phyloP scores from a whole-genome alignment of 805 yeast genomes.

The Lachancea kluyveri region DNA sequence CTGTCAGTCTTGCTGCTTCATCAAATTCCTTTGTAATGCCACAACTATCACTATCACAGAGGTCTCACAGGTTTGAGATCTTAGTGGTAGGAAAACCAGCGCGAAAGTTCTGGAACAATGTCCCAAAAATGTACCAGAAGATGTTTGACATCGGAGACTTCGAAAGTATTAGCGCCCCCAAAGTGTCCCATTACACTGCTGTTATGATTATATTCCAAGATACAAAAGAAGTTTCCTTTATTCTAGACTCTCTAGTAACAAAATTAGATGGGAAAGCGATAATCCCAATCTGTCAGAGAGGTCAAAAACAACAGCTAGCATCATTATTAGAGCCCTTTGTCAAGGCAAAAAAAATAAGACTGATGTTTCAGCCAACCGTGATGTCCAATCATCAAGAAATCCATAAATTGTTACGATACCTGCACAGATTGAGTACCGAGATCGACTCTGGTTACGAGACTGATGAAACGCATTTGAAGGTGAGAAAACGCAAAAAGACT shows the following conservation, averaged over 20 bases:
- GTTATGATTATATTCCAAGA: slow-evolving; percentile 22
- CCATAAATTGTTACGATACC: slow-evolving; percentile 15
- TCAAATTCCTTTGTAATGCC: slow-evolving; percentile 31
- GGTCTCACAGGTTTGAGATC: slow-evolving; percentile 17
- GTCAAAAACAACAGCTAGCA: slow-evolving; percentile 24
- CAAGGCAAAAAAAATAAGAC: slow-evolving; percentile 15
- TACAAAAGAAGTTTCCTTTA: slow-evolving; percentile 18
- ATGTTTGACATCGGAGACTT: slow-evolving; percentile 20
- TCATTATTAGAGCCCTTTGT: slow-evolving; percentile 18
- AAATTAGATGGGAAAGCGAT: slow-evolving; percentile 16
- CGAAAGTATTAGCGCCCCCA: slow-evolving; percentile 14
- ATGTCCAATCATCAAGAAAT: slow-evolving; percentile 19
- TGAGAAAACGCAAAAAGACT: slow-evolving; percentile 6
- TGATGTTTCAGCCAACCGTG: slow-evolving; percentile 23
- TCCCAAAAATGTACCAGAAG: slow-evolving; percentile 20
- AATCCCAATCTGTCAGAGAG: slow-evolving; percentile 24
- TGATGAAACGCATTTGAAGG: slow-evolving; percentile 7
- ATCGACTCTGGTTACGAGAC: slow-evolving; percentile 12
- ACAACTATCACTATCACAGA: slow-evolving; percentile 20
- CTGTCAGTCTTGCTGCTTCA: slow-evolving; percentile 22
- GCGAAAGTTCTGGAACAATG: slow-evolving; percentile 17
- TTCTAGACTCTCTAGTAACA: slow-evolving; percentile 20
- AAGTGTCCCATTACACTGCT: slow-evolving; percentile 13
- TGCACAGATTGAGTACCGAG: slow-evolving; percentile 13
- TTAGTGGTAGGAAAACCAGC: slow-evolving; percentile 26